Evolutionary conservation across 257 asterid genomes (phyloP).

Genomic region (Scutellaria baicalensis): DNA sequence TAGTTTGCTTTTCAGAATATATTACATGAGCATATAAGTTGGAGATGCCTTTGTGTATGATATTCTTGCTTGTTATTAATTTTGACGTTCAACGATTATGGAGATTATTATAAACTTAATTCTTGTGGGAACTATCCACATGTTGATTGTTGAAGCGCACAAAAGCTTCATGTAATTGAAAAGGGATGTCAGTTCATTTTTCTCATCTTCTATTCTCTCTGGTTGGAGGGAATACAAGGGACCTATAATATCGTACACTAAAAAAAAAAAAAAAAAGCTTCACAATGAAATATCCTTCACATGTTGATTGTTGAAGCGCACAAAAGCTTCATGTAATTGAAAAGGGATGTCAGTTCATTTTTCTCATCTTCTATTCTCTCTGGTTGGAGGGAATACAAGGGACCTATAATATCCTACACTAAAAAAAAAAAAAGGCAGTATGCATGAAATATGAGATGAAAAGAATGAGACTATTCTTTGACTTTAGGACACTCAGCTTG

Average conservation of each 20-base stretch:
- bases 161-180: not conserved
- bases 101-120: not conserved
- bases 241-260: not conserved
- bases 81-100: not conserved
- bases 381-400: not conserved
- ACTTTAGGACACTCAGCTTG: not conserved
- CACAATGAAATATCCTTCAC: too few species aligned
- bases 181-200: not conserved
- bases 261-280: not conserved
- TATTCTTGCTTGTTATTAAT: not conserved
- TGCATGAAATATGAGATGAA: not conserved
- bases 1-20: not conserved
- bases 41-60: not conserved
- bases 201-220: not conserved
- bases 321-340: not conserved
- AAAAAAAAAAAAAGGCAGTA: not conserved
- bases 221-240: not conserved
- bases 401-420: not conserved
- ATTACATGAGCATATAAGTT: not conserved
- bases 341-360: not conserved
- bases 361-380: not conserved
- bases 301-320: too few species aligned
- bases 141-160: not conserved
- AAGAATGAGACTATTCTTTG: not conserved
- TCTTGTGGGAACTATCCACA: not conserved